Conservation (phyloP, 202 grass and related monocot genomes). For the Brachypodium distachyon region DNA sequence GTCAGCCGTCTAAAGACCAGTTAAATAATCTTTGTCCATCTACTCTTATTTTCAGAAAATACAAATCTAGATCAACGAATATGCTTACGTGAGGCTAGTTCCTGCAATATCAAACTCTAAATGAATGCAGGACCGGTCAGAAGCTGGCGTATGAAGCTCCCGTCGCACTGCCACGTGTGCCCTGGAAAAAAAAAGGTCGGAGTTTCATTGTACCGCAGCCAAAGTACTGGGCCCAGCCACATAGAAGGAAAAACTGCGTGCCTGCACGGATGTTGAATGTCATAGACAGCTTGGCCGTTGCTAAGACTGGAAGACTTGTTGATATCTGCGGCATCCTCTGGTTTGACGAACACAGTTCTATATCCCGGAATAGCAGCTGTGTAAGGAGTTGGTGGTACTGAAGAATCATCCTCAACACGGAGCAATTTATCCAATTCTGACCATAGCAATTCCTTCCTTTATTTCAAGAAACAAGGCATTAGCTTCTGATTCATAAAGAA, state of each 20-base stretch:
- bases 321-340: conserved; percentile 18
- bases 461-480: conserved; percentile 5
- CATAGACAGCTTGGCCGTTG: conserved; percentile 47
- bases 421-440: conserved; percentile 63
- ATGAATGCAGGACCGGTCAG: conserved; percentile 65
- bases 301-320: conserved; percentile 46
- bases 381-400: conserved; percentile 40
- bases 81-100: conserved; percentile 46
- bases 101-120: conserved; percentile 63
- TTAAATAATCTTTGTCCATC: neutral
- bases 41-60: neutral
- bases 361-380: conserved; percentile 58
- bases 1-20: conserved; percentile 1
- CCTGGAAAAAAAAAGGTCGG: conserved; percentile 25
- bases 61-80: neutral
- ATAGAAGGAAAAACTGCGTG: neutral
- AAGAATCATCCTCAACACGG: conserved; percentile 37
- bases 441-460: conserved; percentile 72
- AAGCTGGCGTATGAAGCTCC: conserved; percentile 55
- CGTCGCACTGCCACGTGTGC: conserved; percentile 40
- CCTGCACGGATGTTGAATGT: conserved; percentile 65
- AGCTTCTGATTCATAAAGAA: neutral
- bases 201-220: neutral
- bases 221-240: neutral
- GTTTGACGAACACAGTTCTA: conserved; percentile 37